A percentile compares a stretch with the other conserved stretches of the same genome.
These are phyloP conservation scores for Arthrobotrys megalospora DNA, from an alignment of 2,329 filamentous ascomycete genomes.

Conservation along the genomic window DNA sequence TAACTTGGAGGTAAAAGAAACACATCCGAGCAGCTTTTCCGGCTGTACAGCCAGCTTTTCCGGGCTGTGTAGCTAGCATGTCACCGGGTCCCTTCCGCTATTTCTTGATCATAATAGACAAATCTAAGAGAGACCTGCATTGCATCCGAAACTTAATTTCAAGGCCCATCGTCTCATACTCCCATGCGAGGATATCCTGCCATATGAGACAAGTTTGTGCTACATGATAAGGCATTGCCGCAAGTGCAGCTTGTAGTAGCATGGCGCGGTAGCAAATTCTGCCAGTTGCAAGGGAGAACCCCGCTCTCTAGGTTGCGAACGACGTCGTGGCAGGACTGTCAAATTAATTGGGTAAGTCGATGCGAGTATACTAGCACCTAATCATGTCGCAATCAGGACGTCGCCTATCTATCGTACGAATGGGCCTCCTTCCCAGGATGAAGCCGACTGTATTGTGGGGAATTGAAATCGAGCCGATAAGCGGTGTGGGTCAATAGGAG, in stretches of 20 bases:
- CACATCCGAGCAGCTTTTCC: not conserved
- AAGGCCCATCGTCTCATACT: not conserved
- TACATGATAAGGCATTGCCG: slow-evolving; percentile 12
- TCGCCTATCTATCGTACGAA: not conserved
- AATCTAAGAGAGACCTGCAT: slow-evolving; percentile 16
- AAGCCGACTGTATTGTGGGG: not conserved
- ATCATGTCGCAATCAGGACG: slow-evolving; percentile 28
- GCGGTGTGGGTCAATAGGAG: not conserved
- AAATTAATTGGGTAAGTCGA: not conserved
- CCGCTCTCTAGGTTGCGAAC: not conserved
- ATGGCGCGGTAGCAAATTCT: slow-evolving; percentile 4
- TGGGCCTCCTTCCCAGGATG: not conserved
- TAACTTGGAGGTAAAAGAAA: not conserved
- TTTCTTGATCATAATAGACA: slow-evolving; percentile 36
- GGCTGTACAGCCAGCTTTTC: not conserved
- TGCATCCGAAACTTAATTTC: slow-evolving; percentile 20
- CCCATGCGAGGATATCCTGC: not conserved
- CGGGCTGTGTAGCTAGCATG: slow-evolving; percentile 17
- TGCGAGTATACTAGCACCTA: not conserved
- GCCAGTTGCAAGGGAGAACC: slow-evolving; percentile 17
- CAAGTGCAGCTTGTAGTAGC: slow-evolving; percentile 3
- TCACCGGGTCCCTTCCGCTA: not conserved
- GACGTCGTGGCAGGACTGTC: not conserved
- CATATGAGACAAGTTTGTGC: not conserved
- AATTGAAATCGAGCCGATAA: not conserved